Evolutionary conservation across 2,329 filamentous ascomycete species (phyloP).

Genomic region (Chaetomiaceae sp.): DNA sequence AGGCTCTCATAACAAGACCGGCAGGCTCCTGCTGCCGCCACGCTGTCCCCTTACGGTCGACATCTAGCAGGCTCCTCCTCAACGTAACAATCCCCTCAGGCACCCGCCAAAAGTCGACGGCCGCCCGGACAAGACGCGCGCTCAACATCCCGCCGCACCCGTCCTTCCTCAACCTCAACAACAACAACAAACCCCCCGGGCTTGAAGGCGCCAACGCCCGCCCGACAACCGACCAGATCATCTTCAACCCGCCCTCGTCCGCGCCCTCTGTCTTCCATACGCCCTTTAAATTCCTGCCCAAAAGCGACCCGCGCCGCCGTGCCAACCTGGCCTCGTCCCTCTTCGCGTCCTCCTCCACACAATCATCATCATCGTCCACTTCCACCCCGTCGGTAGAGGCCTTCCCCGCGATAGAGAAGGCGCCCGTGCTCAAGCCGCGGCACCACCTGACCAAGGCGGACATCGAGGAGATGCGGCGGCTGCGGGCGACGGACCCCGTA

Average conservation of each 20-base stretch:
- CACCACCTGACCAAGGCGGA: slow-evolving; percentile 54
- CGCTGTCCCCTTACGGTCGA: slow-evolving; percentile 10
- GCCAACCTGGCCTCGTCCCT: slow-evolving; percentile 44
- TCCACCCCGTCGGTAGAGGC: slow-evolving; percentile 12
- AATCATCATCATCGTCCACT: slow-evolving; percentile 1
- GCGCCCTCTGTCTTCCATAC: slow-evolving; percentile 56
- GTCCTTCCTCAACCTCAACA: slow-evolving; percentile 45
- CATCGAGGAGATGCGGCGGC: slow-evolving; percentile 55
- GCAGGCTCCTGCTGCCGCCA: slow-evolving; percentile 22
- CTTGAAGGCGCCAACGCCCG: slow-evolving; percentile 17
- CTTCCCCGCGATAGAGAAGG: slow-evolving; percentile 21
- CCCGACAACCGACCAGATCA: slow-evolving; percentile 39
- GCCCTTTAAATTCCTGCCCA: slow-evolving; percentile 62
- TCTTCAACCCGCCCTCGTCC: slow-evolving; percentile 47
- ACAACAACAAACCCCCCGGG: slow-evolving; percentile 14
- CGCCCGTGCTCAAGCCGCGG: slow-evolving; percentile 15
- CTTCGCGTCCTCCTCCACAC: slow-evolving; percentile 33
- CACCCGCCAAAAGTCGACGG: slow-evolving; percentile 46
- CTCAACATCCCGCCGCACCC: slow-evolving; percentile 58
- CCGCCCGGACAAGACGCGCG: slow-evolving; percentile 51
- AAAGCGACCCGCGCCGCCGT: slow-evolving; percentile 49
- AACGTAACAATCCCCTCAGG: slow-evolving; percentile 32
- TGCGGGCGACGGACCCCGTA: slow-evolving; percentile 50
- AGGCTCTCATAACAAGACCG: slow-evolving; percentile 22
- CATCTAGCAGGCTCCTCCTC: slow-evolving; percentile 25